Evolutionary conservation across 257 asterid genomes (phyloP), one percentile per base, ranked within the genome.

Genomic region (Scutellaria minor): DNA sequence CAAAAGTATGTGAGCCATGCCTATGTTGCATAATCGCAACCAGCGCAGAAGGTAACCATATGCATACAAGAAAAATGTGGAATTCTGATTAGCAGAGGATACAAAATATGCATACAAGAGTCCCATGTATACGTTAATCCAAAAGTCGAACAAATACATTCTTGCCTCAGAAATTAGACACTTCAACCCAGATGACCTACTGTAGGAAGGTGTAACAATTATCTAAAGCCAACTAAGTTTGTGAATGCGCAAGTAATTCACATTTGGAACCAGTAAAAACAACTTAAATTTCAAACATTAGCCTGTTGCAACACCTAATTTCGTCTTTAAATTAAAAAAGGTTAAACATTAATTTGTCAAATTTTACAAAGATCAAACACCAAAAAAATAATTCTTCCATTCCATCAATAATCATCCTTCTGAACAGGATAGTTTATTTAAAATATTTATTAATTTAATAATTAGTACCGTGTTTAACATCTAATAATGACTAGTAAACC

Each of bases 1-100:
- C 99, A 94, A 58, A 84, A 94, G 78, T 84, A 94, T 9, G 97
- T 85, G 41, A 94, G 93, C 99, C 99, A 94, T 73, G 98, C 98
- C 98, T 93, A 77, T 62, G 70, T 62, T 20, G 58, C 67, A 54
- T 14, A 1, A 67, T 44, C n/a, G 14, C 24, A 75, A 9, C 18
- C 41, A 68, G 47, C 24, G 51, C 12, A 70, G 24, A 15, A 12
- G 13, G 20, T n/a, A 20, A 40, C 7, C 7, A 4, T 48, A 53
- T 9, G 40, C 27, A 57, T 9, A 42, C 42, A 78, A 35, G 24
- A 37, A 44, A 52, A 55, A 48, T 6, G 13, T 45, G 13, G 35
- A 59, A 31, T 31, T 31, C 5, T 31, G 3, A 31, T 31, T 4
- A 31, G 37, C 37, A 31, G 37, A 31, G 37, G 37, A 31, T 31